phyloP scores from a whole-genome alignment of 768 basidiomycete species.

The Pleurotus djamor region DNA sequence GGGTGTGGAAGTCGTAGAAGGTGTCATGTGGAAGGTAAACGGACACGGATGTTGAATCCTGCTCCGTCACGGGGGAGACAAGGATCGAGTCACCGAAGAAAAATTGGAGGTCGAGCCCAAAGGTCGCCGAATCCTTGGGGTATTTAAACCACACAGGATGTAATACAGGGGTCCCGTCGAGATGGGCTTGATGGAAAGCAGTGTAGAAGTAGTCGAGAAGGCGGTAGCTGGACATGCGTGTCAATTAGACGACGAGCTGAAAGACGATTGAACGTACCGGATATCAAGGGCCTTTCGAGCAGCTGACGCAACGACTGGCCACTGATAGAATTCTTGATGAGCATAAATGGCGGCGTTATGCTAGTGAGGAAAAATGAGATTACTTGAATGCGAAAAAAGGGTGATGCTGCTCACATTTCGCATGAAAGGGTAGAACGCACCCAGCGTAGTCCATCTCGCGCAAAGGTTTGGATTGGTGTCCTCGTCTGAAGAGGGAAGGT shows the following conservation, averaged over 20 bases:
- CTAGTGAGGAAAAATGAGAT: slow-evolving; percentile 26
- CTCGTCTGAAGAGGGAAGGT: slow-evolving; percentile 29
- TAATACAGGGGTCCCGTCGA: slow-evolving; percentile 62
- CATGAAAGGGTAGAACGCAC: slow-evolving; percentile 81
- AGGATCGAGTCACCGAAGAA: slow-evolving; percentile 67
- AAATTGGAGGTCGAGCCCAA: slow-evolving; percentile 63
- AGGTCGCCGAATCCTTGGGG: slow-evolving; percentile 59
- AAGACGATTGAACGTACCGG: slow-evolving; percentile 36
- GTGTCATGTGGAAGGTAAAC: slow-evolving; percentile 63
- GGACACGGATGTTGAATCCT: slow-evolving; percentile 53
- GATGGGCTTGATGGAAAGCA: slow-evolving; percentile 55
- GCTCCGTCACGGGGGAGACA: slow-evolving; percentile 66
- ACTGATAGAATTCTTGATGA: slow-evolving; percentile 69
- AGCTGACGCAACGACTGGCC: slow-evolving; percentile 54
- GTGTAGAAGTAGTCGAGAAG: slow-evolving; percentile 74
- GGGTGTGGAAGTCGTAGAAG: slow-evolving; percentile 63
- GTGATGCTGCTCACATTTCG: slow-evolving; percentile 45
- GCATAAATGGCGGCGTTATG: slow-evolving; percentile 52
- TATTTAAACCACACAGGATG: slow-evolving; percentile 67
- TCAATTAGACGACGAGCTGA: not conserved
- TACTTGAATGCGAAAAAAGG: not conserved
- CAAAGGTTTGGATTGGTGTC: slow-evolving; percentile 70
- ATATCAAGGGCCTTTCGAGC: slow-evolving; percentile 60
- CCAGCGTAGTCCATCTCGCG: slow-evolving; percentile 74
- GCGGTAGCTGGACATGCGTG: slow-evolving; percentile 45